Conservation (phyloP, 2,329 filamentous ascomycete genomes). For the Colletotrichum phormii region DNA sequence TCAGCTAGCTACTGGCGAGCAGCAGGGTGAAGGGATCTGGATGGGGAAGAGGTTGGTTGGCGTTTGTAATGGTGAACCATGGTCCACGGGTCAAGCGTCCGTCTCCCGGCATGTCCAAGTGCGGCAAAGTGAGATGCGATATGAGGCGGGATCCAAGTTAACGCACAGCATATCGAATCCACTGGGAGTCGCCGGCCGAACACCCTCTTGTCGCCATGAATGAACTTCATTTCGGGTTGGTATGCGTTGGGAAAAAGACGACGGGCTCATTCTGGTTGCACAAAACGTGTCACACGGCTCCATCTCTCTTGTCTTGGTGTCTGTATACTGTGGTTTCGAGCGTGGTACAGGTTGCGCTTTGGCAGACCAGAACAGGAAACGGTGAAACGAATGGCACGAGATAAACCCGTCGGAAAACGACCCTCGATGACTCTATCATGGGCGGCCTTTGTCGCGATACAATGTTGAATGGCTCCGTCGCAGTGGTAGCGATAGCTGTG, state of each 20-base stretch:
- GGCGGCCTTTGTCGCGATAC: background rate
- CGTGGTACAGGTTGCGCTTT: background rate
- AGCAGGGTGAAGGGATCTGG: background rate
- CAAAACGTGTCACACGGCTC: slow-evolving; percentile 3
- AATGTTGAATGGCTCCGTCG: background rate
- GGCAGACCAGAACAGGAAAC: slow-evolving; percentile 5
- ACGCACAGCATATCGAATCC: background rate
- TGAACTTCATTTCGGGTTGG: background rate
- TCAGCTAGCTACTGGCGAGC: background rate
- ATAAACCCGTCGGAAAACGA: background rate
- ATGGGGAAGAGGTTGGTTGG: background rate
- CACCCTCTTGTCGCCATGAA: slow-evolving; percentile 12
- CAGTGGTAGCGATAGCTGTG: background rate
- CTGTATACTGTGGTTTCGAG: background rate
- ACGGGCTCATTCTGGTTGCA: background rate
- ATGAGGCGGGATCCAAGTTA: background rate
- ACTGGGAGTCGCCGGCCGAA: slow-evolving; percentile 28
- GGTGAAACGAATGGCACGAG: slow-evolving; percentile 2
- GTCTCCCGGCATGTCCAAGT: background rate
- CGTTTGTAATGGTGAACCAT: background rate
- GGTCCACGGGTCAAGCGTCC: background rate
- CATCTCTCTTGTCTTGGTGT: background rate
- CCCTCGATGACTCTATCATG: background rate
- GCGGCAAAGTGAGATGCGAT: slow-evolving; percentile 9
- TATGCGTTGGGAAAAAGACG: background rate